Evolutionary conservation across 1,284 basidiomycete genomes (phyloP).

Genomic region (Earliella scabrosa): DNA sequence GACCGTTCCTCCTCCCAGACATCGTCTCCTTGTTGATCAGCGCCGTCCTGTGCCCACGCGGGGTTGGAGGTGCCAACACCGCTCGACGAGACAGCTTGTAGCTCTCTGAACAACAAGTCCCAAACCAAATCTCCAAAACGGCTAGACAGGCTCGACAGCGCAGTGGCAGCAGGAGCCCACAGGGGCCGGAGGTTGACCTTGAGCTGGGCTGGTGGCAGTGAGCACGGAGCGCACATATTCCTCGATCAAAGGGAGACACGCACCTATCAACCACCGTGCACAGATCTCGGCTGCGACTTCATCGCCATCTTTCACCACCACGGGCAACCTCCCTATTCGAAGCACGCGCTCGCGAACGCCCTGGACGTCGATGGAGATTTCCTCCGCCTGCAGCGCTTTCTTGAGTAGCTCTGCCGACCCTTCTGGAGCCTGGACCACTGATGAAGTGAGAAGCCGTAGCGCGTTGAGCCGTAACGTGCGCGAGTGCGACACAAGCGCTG

Average conservation of each 20-base stretch:
- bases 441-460: slow-evolving; percentile 58
- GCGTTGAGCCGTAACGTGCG: slow-evolving; percentile 56
- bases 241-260: slow-evolving; percentile 7
- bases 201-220: slow-evolving; percentile 66
- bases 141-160: slow-evolving; percentile 63
- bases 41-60: slow-evolving; percentile 27
- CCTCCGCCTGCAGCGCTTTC: slow-evolving; percentile 74
- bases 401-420: slow-evolving; percentile 62
- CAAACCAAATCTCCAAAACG: slow-evolving; percentile 75
- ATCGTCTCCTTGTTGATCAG: slow-evolving; percentile 41
- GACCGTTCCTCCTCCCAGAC: slow-evolving; percentile 69
- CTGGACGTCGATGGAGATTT: slow-evolving; percentile 73
- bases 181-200: slow-evolving; percentile 91
- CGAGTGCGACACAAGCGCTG: slow-evolving; percentile 62
- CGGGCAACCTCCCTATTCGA: slow-evolving; percentile 65
- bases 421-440: slow-evolving; percentile 43
- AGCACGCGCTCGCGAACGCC: slow-evolving; percentile 85
- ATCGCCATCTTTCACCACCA: slow-evolving; percentile 57
- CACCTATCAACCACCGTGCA: slow-evolving; percentile 68
- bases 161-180: slow-evolving; percentile 82
- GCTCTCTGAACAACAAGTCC: slow-evolving; percentile 68
- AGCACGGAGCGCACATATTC: not conserved
- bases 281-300: slow-evolving; percentile 58
- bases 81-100: slow-evolving; percentile 40
- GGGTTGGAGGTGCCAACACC: slow-evolving; percentile 24